Base-by-base conservation (phyloP, 106 monocot genomes). In the Allium fistulosum region DNA sequence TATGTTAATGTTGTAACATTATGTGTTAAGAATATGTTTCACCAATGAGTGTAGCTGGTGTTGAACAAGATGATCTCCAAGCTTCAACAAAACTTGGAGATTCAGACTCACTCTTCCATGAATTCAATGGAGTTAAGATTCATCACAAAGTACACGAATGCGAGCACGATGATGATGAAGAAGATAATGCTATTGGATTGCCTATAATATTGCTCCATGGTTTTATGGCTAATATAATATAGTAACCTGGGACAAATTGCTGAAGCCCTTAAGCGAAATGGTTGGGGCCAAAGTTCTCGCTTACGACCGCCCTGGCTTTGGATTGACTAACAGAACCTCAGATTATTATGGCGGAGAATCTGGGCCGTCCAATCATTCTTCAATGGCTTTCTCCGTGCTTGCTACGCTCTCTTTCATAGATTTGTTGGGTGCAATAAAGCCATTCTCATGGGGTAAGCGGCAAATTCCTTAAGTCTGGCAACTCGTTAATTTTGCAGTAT, bases 231-330 rank as follows among this genome's bases (percentile, higher is more conserved):
- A 91, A 87, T 0, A 73, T 4, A 91, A 87, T 0, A 73, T 95
- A 90, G 22, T 22, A 22, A 22, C 22, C 11, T 95, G 94, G 94
- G 61, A 49, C 58, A 69, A 73, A n/a, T 81, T 91, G 0, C 81
- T 91, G 91, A 73, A 79, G 74, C 79, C 85, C 10, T 77, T 95
- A n/a, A 78, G 91, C 26, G 59, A 72, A 15, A 7, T 88, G 9
- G 67, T 56, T 9, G 83, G 83, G 18, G 85, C 91, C 18, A 85
- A 88, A 53, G 94, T 91, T 53, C 85, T 95, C n/a, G 94, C 91
- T 1, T 95, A 91, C 57, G 94, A 95, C 22, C 84, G 94, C 15
- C 94, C 94, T 10, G 94, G 87, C 11, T 94, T 94, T 61, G 90
- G 94, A 10, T 67, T 95, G 72, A 88, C 94, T 17, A 75, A 87